Conservation (phyloP, 2,329 filamentous ascomycete species). For the Fusarium dlaminii region DNA sequence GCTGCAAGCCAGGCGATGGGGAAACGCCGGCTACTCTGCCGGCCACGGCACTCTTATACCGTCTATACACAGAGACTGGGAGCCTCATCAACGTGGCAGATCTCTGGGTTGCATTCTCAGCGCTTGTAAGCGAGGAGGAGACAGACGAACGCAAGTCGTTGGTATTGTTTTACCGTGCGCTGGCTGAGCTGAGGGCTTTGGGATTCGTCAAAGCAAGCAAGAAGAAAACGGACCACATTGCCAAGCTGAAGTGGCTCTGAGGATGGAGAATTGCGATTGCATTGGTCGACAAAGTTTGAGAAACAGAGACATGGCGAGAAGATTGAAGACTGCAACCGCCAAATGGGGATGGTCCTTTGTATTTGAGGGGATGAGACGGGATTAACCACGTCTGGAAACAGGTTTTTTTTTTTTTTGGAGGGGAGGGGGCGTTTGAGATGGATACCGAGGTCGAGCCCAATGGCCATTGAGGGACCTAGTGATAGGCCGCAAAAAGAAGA, state of each 20-base stretch:
- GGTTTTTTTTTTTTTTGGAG: not conserved
- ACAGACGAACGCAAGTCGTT: slow-evolving; percentile 66
- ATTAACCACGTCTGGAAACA: slow-evolving; percentile 9
- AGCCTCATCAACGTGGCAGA: slow-evolving; percentile 81
- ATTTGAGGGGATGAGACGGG: slow-evolving; percentile 9
- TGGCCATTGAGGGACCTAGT: slow-evolving; percentile 1
- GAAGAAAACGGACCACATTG: slow-evolving; percentile 92
- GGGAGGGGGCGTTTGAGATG: not conserved
- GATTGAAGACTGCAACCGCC: slow-evolving; percentile 1
- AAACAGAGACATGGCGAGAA: slow-evolving; percentile 23
- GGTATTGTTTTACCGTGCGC: slow-evolving; percentile 82
- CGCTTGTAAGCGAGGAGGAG: slow-evolving; percentile 61
- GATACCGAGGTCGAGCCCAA: slow-evolving; percentile 11
- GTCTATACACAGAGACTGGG: slow-evolving; percentile 81
- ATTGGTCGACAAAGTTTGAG: slow-evolving; percentile 13
- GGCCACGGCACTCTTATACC: slow-evolving; percentile 78
- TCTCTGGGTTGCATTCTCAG: slow-evolving; percentile 80
- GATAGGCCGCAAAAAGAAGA: slow-evolving; percentile 2
- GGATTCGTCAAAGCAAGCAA: slow-evolving; percentile 89
- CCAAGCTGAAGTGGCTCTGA: slow-evolving; percentile 84
- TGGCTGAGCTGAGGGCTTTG: slow-evolving; percentile 86
- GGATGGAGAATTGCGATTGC: slow-evolving; percentile 8
- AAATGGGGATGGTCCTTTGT: slow-evolving; percentile 8
- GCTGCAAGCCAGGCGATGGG: slow-evolving; percentile 64
- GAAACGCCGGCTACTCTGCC: slow-evolving; percentile 71